Evolutionary conservation across 768 basidiomycete species (phyloP).

Genomic region (Trametes villosa): DNA sequence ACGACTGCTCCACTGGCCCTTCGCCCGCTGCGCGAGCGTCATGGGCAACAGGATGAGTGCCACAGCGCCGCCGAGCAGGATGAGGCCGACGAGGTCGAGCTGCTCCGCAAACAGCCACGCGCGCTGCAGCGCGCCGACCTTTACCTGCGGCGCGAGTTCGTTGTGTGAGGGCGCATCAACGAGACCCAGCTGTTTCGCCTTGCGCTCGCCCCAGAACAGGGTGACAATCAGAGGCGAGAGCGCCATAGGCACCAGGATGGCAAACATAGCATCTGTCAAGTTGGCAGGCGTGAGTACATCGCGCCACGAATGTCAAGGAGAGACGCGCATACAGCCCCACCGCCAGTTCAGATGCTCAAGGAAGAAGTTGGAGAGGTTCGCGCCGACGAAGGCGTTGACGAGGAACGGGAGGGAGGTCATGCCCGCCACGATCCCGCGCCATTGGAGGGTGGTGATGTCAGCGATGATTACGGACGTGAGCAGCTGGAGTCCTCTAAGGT

Average conservation of each 20-base stretch:
- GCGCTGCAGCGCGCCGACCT: conserved; percentile 38
- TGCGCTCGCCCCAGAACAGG: conserved; percentile 31
- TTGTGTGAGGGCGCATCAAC: conserved; percentile 7
- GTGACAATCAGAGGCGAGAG: conserved; percentile 32
- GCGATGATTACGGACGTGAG: conserved; percentile 50
- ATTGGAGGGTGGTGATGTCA: conserved; percentile 36
- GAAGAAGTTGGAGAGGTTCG: conserved; percentile 53
- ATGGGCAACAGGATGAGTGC: conserved; percentile 36
- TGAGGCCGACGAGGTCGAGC: conserved; percentile 36
- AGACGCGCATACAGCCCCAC: conserved; percentile 57
- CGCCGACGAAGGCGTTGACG: conserved; percentile 65
- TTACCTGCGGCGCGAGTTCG: conserved; percentile 4
- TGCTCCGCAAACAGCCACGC: conserved; percentile 32
- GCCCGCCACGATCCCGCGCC: conserved; percentile 44
- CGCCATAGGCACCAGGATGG: conserved; percentile 29
- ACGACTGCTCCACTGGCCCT: conserved; percentile 32
- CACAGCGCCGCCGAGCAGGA: conserved; percentile 34
- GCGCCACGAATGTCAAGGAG: conserved; percentile 34
- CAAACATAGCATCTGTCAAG: conserved; percentile 36
- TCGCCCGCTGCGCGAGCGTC: conserved; percentile 31
- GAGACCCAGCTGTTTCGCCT: conserved; percentile 31
- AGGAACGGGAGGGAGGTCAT: conserved; percentile 56
- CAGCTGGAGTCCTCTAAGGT: conserved; percentile 59
- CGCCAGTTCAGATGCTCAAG: conserved; percentile 57
- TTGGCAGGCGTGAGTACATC: neutral